phyloP scores from a whole-genome alignment of 495 filamentous ascomycete species.

The Chaetomidium leptoderma region DNA sequence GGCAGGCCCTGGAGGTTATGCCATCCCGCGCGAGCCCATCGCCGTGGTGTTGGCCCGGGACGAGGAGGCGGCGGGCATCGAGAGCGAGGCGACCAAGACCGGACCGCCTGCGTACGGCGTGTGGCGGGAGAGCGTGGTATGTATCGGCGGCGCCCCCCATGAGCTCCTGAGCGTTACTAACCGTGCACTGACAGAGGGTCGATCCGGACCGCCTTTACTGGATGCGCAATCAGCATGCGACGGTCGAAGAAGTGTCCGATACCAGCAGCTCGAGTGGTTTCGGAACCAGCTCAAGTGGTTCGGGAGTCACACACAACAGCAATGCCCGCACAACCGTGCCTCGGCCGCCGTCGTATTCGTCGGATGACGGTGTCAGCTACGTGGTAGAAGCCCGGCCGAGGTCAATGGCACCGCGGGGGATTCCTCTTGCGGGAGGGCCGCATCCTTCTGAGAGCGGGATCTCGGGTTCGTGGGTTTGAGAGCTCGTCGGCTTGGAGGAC shows the following conservation, averaged over 20 bases:
- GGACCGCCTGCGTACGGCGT: conserved; percentile 85
- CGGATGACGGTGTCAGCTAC: conserved; percentile 67
- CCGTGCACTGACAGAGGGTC: conserved; percentile 50
- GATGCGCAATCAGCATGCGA: conserved; percentile 53
- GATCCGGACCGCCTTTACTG: conserved; percentile 79
- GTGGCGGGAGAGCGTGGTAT: conserved; percentile 78
- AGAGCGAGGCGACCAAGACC: conserved; percentile 50
- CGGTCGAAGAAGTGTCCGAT: conserved; percentile 19
- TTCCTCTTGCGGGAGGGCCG: conserved; percentile 10
- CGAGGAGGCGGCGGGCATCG: conserved; percentile 54
- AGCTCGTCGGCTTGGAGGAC: background rate
- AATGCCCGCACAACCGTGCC: conserved; percentile 25
- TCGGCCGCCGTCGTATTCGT: conserved; percentile 66
- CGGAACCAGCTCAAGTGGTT: too few relatives aligned
- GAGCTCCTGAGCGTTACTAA: conserved; percentile 2
- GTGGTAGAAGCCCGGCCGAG: conserved; percentile 58
- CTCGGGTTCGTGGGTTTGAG: conserved; percentile 25
- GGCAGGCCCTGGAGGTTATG: conserved; percentile 52
- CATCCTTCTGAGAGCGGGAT: conserved; percentile 44
- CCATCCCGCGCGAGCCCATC: conserved; percentile 59
- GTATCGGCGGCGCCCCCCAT: conserved; percentile 28
- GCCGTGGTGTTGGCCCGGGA: conserved; percentile 58
- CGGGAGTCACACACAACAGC: background rate
- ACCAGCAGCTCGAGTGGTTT: background rate
- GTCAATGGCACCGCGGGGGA: conserved; percentile 41